These are phyloP conservation scores for Sambucus nigra DNA, from an alignment of 129 eudicot species.

Conservation along the genomic window DNA sequence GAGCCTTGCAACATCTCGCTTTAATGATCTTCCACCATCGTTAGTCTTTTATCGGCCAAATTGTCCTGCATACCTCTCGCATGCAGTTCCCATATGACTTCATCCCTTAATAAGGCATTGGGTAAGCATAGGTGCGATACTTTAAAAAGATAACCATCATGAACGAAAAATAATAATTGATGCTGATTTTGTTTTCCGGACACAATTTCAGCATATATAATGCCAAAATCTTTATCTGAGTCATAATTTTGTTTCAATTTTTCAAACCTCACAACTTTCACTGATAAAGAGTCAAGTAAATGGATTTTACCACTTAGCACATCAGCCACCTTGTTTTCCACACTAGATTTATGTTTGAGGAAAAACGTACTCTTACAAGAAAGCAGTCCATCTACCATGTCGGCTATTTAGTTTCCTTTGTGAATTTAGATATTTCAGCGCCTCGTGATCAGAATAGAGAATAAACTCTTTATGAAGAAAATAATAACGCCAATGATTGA, in stretches of 20 bases:
- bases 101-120: neutral
- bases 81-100: neutral
- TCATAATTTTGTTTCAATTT: neutral
- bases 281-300: neutral
- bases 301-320: neutral
- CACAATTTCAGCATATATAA: too few relatives aligned
- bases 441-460: too few relatives aligned
- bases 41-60: neutral
- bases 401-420: too few relatives aligned
- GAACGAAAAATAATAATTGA: neutral
- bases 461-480: too few relatives aligned
- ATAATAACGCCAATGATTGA: too few relatives aligned
- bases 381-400: too few relatives aligned
- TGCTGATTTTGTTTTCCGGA: neutral
- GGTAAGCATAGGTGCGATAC: neutral
- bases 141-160: neutral
- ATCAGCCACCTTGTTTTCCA: neutral
- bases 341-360: too few relatives aligned
- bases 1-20: too few relatives aligned
- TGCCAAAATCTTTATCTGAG: neutral
- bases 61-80: neutral
- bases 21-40: neutral
- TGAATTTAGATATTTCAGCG: too few relatives aligned
- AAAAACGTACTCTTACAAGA: too few relatives aligned
- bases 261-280: neutral